Evolutionary conservation across 306 rosid species (phyloP).

Genomic region (Dryas drummondii): DNA sequence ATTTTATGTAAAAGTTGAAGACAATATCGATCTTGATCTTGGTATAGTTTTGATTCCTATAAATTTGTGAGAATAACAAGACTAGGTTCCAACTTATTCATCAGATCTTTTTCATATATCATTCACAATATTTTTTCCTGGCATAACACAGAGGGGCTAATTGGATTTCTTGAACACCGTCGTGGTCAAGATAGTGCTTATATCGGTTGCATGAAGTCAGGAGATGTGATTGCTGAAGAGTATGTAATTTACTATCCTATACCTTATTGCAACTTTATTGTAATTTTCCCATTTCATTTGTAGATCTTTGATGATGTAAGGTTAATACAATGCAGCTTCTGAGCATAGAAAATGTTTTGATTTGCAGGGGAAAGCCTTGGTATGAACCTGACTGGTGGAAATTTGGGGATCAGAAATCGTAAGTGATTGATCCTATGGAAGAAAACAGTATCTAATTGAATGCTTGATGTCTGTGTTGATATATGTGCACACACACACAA

Average conservation of each 20-base stretch:
- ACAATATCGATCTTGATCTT: constrained; percentile 74
- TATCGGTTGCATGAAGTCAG: constrained; percentile 98
- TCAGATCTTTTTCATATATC: constrained; percentile 24
- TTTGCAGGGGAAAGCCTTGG: constrained; percentile 88
- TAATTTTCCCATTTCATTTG: constrained; percentile 14
- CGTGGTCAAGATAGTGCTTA: constrained; percentile 85
- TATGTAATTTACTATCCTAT: constrained; percentile 37
- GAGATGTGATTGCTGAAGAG: constrained; percentile 93
- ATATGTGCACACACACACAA: background rate
- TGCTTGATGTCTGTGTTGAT: background rate
- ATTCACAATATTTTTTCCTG: constrained; percentile 30
- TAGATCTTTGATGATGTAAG: background rate
- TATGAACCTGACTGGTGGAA: constrained; percentile 99
- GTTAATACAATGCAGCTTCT: constrained; percentile 14
- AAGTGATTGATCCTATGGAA: constrained; percentile 41
- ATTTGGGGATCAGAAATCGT: constrained; percentile 96
- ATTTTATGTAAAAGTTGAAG: constrained; percentile 93
- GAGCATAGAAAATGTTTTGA: constrained; percentile 22
- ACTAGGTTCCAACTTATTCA: background rate
- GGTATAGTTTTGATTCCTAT: constrained; percentile 45
- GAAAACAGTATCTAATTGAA: background rate
- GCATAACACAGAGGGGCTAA: constrained; percentile 74
- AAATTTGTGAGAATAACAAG: constrained; percentile 21
- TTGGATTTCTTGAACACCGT: constrained; percentile 88
- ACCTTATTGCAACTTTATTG: constrained; percentile 26